A percentile compares a stretch with the other conserved stretches of the same genome.
phyloP scores from a whole-genome alignment of 2,329 filamentous ascomycete genomes.

The Sporothrix curviconia region DNA sequence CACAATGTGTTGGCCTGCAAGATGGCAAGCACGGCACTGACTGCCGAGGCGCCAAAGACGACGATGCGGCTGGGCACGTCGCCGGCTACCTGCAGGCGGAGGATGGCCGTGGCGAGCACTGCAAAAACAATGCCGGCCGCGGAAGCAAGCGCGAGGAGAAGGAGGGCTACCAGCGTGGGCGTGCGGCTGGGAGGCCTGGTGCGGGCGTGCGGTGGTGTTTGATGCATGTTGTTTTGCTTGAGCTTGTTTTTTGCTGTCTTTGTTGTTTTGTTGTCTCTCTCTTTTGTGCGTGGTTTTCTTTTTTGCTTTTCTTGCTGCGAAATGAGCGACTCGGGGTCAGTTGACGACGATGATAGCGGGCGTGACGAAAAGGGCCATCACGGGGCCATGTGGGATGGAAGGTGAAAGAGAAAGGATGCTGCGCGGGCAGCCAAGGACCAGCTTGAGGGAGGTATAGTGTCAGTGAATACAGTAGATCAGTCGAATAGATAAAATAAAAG shows the following conservation, averaged over 20 bases:
- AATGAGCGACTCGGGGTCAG: constrained; percentile 13
- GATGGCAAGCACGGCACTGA: constrained; percentile 25
- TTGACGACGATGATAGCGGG: not conserved
- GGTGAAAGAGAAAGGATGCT: not conserved
- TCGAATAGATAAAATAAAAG: not conserved
- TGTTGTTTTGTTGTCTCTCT: not conserved
- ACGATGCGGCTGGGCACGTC: constrained; percentile 27
- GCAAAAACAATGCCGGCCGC: constrained; percentile 25
- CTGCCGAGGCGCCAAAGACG: constrained; percentile 24
- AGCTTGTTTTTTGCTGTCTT: not conserved
- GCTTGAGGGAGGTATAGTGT: not conserved
- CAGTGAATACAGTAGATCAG: not conserved
- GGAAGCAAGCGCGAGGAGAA: constrained; percentile 27
- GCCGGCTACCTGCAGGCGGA: constrained; percentile 20
- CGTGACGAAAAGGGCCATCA: constrained; percentile 1
- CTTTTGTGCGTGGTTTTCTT: not conserved
- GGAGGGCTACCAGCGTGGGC: constrained; percentile 24
- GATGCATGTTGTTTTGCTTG: not conserved
- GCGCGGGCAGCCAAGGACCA: not conserved
- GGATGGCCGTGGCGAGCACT: constrained; percentile 22
- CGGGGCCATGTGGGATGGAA: not conserved
- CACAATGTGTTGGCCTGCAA: constrained; percentile 26
- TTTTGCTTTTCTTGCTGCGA: not conserved
- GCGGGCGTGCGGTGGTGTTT: not conserved
- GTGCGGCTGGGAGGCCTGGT: not conserved